These are phyloP conservation scores for Aristolochia contorta DNA, from an alignment of 164 flowering plant species.

Conservation along the genomic window DNA sequence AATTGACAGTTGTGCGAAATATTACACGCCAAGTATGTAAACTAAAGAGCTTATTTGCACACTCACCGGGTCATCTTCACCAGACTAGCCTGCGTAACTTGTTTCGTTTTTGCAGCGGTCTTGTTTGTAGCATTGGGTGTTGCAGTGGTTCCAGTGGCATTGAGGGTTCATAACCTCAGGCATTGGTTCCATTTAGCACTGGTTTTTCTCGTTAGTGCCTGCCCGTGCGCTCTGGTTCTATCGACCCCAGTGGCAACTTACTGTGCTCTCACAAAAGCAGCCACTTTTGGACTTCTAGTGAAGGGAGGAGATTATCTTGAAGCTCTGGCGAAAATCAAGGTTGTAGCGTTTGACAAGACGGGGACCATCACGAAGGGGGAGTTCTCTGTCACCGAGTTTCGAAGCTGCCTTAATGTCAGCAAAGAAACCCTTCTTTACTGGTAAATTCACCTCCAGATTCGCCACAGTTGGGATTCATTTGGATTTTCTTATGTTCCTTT, in stretches of 20 bases:
- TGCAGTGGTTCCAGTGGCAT: constrained; percentile 49
- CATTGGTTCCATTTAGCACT: constrained; percentile 66
- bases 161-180: constrained; percentile 30
- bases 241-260: constrained; percentile 90
- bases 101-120: constrained; percentile 40
- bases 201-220: constrained; percentile 82
- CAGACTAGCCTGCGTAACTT: neutral
- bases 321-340: constrained; percentile 50
- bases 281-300: constrained; percentile 60
- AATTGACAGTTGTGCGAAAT: constrained; percentile 66
- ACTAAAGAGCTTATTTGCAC: neutral
- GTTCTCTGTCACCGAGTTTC: constrained; percentile 47
- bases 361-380: constrained; percentile 92
- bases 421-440: constrained; percentile 34
- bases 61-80: neutral
- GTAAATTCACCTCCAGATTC: neutral
- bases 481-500: neutral
- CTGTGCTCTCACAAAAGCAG: constrained; percentile 80
- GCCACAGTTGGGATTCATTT: neutral
- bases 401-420: constrained; percentile 24
- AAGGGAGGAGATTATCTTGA: constrained; percentile 90
- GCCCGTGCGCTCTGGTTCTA: constrained; percentile 89
- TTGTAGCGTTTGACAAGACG: constrained; percentile 81
- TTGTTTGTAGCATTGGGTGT: constrained; percentile 39
- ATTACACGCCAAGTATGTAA: constrained; percentile 71